Evolutionary conservation across 169 alveolate species (phyloP), one percentile per base, ranked within the genome.

Genomic region (Eimeria maxima): DNA sequence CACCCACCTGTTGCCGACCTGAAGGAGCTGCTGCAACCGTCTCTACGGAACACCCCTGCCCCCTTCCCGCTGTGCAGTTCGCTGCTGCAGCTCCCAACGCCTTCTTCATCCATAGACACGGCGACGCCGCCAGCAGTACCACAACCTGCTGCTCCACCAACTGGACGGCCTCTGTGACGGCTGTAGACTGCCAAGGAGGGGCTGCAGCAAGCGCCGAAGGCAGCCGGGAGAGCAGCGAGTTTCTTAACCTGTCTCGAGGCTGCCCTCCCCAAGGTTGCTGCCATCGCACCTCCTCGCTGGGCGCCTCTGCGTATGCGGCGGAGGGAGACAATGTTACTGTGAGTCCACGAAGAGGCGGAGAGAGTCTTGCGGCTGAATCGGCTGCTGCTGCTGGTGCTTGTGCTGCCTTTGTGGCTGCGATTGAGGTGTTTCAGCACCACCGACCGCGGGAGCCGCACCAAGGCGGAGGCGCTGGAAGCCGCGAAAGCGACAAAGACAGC

Each of bases 401-500:
- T 22, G 55, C 50, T 47, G 71, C 65, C 47, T 81, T 29, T 81
- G 50, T 81, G 90, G 50, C 69, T 81, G 47, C 90, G 71, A 29
- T 81, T 81, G 13, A 81, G 42, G n/a, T 81, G 90, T 29, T 50
- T 47, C 73, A 81, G 63, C 47, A 81, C 24, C n/a, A 50, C 69
- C 8, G 90, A 81, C 11, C 90, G 90, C 5, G 90, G 90, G 6
- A 81, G 73, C 16, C 73, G 90, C 22, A 81, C 47, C 50, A 81
- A n/a, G 0, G 90, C 71, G 0, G 90, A 81, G 6, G 90, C 63
- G 13, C 71, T 81, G 14, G 90, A 47, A 10, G 92, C 29, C 10
- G 92, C 92, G 57, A 55, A 50, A 29, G 92, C 57, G 13, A 55
- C 92, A 57, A 55, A 84, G 1, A 55, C 78, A 44, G 90, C 90